A percentile compares a stretch with the other conserved stretches of the same genome.
Conservation (phyloP, 345 rosid species). For the Erucastrum elatum region DNA sequence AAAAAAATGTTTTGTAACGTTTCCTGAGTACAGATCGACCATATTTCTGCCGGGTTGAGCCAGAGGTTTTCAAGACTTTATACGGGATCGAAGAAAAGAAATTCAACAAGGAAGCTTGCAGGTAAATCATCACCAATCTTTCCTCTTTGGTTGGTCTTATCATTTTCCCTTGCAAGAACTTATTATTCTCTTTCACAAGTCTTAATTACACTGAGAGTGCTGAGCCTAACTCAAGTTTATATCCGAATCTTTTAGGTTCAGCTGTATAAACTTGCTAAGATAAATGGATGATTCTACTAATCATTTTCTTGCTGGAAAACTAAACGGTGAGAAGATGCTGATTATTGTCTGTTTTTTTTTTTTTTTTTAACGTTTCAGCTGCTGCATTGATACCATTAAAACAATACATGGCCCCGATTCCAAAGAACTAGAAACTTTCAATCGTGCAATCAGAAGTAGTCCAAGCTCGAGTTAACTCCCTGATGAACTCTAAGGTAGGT, state of each 20-base stretch:
- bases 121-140: constrained; percentile 28
- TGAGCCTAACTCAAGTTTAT: too few relatives aligned
- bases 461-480: constrained; percentile 28
- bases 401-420: constrained; percentile 64
- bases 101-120: constrained; percentile 75
- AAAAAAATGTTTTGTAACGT: too few relatives aligned
- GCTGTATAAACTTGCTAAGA: neutral
- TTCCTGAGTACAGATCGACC: constrained; percentile 59
- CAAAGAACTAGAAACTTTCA: constrained; percentile 59
- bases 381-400: constrained; percentile 73
- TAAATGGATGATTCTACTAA: neutral
- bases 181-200: neutral
- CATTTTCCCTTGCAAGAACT: neutral
- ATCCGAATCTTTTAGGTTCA: too few relatives aligned
- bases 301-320: neutral
- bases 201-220: neutral
- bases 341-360: neutral
- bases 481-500: constrained; percentile 2
- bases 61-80: constrained; percentile 53
- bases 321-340: neutral
- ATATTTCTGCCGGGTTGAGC: constrained; percentile 78
- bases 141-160: neutral
- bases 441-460: constrained; percentile 42
- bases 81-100: constrained; percentile 61
- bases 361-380: constrained; percentile 47